A percentile compares a stretch with the other conserved stretches of the same genome.
These are phyloP conservation scores for Gynandropsis gynandra DNA, from an alignment of 345 rosid species.

Conservation along the genomic window DNA sequence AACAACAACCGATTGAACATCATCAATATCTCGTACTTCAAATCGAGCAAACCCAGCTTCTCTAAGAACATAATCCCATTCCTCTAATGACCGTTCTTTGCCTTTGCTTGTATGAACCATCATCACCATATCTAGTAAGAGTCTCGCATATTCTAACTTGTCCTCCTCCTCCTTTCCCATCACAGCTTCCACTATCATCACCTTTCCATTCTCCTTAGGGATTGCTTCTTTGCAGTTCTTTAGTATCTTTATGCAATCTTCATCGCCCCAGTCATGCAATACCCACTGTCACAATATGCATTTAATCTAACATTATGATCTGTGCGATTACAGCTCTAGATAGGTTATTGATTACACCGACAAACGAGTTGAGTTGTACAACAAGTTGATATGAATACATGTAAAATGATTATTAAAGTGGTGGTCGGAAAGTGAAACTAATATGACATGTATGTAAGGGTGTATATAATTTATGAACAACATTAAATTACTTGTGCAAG, in stretches of 20 bases:
- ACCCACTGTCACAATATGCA: slow-evolving; percentile 39
- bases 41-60: slow-evolving; percentile 49
- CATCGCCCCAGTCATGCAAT: slow-evolving; percentile 68
- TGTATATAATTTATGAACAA: no score
- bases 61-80: slow-evolving; percentile 52
- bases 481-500: no score
- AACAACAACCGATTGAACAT: slow-evolving; percentile 40
- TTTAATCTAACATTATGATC: no score
- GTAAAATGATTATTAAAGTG: no score
- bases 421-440: no score
- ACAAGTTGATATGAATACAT: no score
- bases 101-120: slow-evolving; percentile 60
- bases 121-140: slow-evolving; percentile 69
- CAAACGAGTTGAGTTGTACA: no score
- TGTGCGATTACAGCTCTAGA: no score
- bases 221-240: slow-evolving; percentile 62
- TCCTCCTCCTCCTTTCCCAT: slow-evolving; percentile 34
- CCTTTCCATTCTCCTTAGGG: slow-evolving; percentile 42
- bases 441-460: no score
- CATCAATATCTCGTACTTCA: slow-evolving; percentile 32
- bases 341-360: no score
- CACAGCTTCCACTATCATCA: slow-evolving; percentile 51
- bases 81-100: slow-evolving; percentile 57
- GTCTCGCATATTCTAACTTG: slow-evolving; percentile 33
- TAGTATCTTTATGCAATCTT: slow-evolving; percentile 52